These are phyloP conservation scores for Rheum nobile DNA, from an alignment of 148 eudicot genomes.

Conservation along the genomic window DNA sequence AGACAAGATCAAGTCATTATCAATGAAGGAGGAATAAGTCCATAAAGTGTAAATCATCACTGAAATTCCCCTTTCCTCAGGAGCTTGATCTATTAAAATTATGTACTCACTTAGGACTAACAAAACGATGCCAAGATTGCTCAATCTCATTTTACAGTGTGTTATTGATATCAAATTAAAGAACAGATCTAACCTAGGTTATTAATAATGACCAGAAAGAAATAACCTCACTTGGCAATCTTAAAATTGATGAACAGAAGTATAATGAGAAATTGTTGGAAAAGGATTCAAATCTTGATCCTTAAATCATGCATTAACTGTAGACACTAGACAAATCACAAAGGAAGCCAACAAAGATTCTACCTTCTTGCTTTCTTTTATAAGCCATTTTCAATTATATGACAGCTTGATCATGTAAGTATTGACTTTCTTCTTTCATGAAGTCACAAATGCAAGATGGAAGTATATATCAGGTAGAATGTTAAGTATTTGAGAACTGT, in stretches of 20 bases:
- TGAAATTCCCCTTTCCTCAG: not conserved
- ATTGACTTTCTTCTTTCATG: not conserved
- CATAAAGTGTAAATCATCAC: not conserved
- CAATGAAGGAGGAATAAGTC: not conserved
- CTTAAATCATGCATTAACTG: not conserved
- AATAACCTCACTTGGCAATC: not conserved
- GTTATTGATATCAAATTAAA: not conserved
- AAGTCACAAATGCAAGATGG: not conserved
- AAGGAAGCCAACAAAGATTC: not conserved
- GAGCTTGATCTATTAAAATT: not conserved
- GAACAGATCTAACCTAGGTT: not conserved
- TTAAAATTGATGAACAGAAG: not conserved
- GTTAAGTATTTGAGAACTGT: not conserved
- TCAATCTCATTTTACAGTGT: not conserved
- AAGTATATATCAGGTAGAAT: not conserved
- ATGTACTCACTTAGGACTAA: not conserved
- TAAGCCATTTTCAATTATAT: not conserved
- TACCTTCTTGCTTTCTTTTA: not conserved
- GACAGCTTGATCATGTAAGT: not conserved
- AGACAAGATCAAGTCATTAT: not conserved
- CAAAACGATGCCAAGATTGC: not conserved
- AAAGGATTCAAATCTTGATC: not conserved
- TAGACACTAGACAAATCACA: not conserved
- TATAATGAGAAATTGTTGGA: not conserved
- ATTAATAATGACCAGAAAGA: not conserved